phyloP scores from a whole-genome alignment of 2,329 filamentous ascomycete genomes.

The Periconia sp. region DNA sequence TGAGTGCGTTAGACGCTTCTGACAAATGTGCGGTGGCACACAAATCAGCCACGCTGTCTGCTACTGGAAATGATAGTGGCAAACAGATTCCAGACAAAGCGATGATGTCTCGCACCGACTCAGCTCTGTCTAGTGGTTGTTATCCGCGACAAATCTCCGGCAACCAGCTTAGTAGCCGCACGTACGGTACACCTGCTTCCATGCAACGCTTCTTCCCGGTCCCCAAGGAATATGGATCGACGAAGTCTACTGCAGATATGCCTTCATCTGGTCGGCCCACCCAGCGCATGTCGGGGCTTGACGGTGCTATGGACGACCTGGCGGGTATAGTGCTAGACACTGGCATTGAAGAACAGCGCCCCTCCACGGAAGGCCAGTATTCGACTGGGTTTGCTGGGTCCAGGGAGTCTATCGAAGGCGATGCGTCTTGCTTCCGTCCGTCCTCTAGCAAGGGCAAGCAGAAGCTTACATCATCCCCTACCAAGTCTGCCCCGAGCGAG shows the following conservation, averaged over 20 bases:
- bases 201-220: slow-evolving; percentile 33
- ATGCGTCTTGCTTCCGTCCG: slow-evolving; percentile 39
- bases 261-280: slow-evolving; percentile 21
- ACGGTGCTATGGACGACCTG: slow-evolving; percentile 48
- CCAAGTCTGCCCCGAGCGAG: slow-evolving; percentile 19
- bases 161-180: slow-evolving; percentile 29
- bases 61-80: slow-evolving; percentile 16
- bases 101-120: slow-evolving; percentile 16
- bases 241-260: slow-evolving; percentile 10
- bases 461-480: slow-evolving; percentile 31
- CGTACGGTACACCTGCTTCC: slow-evolving; percentile 25
- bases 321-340: slow-evolving; percentile 34
- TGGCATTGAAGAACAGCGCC: slow-evolving; percentile 15
- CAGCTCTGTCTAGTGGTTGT: slow-evolving; percentile 11
- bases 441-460: slow-evolving; percentile 40
- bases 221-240: slow-evolving; percentile 27
- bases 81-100: slow-evolving; percentile 25
- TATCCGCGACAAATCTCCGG: slow-evolving; percentile 30
- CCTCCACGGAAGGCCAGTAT: slow-evolving; percentile 10
- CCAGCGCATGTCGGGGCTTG: slow-evolving; percentile 39
- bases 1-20: slow-evolving; percentile 15
- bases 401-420: slow-evolving; percentile 23
- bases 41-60: slow-evolving; percentile 12
- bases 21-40: slow-evolving; percentile 16
- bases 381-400: slow-evolving; percentile 9